phyloP scores from a whole-genome alignment of 257 asterid genomes.

The Gynochthodes officinalis region DNA sequence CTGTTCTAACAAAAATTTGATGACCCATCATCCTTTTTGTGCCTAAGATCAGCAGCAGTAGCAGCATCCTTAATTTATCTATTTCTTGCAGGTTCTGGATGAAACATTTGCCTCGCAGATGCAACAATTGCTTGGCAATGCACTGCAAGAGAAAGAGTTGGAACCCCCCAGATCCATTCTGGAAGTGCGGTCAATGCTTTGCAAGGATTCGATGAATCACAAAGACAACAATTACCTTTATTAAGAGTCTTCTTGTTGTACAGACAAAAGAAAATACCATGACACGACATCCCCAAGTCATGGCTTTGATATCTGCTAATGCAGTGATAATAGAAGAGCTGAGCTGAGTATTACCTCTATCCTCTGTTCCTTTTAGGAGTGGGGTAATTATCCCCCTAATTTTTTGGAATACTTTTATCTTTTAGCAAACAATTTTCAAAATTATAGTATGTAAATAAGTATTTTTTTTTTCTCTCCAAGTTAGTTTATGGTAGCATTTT shows the following conservation, averaged over 20 bases:
- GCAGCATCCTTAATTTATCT: too few species aligned
- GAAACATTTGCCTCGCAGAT: conserved; percentile 84
- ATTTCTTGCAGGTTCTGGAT: conserved; percentile 53
- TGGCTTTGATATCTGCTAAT: background rate
- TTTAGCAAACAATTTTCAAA: too few species aligned
- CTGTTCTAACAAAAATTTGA: background rate
- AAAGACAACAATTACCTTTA: conserved; percentile 63
- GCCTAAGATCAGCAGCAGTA: background rate
- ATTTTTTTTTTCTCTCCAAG: too few species aligned
- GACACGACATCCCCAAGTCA: background rate
- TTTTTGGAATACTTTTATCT: too few species aligned
- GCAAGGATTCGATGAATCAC: conserved; percentile 63
- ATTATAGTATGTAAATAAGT: too few species aligned
- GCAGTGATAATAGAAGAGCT: background rate
- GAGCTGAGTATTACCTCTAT: too few species aligned
- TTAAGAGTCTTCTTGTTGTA: conserved; percentile 22
- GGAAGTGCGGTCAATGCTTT: conserved; percentile 86
- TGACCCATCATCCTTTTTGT: background rate
- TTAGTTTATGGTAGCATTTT: too few species aligned
- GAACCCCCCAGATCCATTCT: conserved; percentile 73
- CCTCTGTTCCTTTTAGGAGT: too few species aligned
- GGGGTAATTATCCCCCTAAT: too few species aligned
- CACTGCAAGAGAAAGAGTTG: conserved; percentile 67
- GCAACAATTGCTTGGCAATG: conserved; percentile 77
- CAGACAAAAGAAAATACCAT: background rate